These are phyloP conservation scores for Pythium phragmiticola DNA, from an alignment of 352 stramenopile species.

Conservation along the genomic window DNA sequence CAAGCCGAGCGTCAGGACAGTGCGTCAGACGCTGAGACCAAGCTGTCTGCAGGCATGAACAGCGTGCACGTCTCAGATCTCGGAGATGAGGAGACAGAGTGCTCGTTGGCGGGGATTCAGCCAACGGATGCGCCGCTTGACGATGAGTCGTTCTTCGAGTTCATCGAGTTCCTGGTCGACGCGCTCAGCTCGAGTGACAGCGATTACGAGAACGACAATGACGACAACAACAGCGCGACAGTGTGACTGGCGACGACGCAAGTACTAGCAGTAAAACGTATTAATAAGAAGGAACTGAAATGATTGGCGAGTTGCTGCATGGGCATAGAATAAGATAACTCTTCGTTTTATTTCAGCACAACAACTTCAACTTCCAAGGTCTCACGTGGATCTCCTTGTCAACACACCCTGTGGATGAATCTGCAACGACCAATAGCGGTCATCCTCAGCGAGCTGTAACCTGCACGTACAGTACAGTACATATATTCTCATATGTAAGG, in stretches of 20 bases:
- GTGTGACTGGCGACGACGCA: not conserved
- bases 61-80: slow-evolving; percentile 4
- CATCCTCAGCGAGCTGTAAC: too few species aligned
- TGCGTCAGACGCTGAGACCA: slow-evolving; percentile 10
- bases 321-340: too few species aligned
- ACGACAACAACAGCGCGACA: not conserved
- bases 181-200: slow-evolving; percentile 22
- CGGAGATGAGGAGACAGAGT: not conserved
- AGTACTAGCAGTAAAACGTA: too few species aligned
- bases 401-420: too few species aligned
- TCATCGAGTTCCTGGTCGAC: slow-evolving; percentile 18
- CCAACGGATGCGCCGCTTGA: not conserved
- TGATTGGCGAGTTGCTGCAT: too few species aligned
- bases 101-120: not conserved
- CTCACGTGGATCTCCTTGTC: too few species aligned
- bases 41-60: slow-evolving; percentile 10
- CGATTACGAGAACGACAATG: slow-evolving; percentile 6
- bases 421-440: too few species aligned
- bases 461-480: not conserved
- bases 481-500: too few species aligned
- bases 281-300: too few species aligned
- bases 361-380: too few species aligned
- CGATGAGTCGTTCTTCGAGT: slow-evolving; percentile 15
- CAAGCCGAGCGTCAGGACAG: not conserved
- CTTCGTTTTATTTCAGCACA: too few species aligned